Base-by-base conservation (phyloP, 306 rosid genomes). In the Echinosophora koreensis region DNA sequence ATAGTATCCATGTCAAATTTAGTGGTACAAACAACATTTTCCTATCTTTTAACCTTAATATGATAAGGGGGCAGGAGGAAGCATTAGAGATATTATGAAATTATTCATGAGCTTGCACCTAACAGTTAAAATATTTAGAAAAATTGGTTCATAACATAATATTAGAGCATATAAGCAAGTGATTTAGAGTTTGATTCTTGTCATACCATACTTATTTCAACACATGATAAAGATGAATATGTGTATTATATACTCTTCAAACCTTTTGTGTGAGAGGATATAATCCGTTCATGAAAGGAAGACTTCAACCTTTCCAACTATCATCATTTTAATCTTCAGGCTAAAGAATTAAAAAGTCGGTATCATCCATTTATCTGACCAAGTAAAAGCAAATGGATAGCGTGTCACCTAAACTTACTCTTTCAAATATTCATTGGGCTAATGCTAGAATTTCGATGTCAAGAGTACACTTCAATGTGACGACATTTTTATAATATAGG, bases 291-390 rank as follows among this genome's bases (percentile, higher is more conserved):
- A 4, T 35, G 6, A 35, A 5, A 66, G 57, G 49, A 57, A 57
- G 60, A 28, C 30, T 35, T 14, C 47, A 34, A 51, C 39, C 13
- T 80, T 64, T 22, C 22, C 22, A 22, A 22, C 22, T 22, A 22
- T 22, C 22, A 22, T 22, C 22, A 22, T 22, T 22, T 22, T 1
- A 78, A 51, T 51, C 13, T 80, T 64, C 17, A 44, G 34, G 51
- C 52, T 55, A 65, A 32, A 42, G 18, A 52, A 27, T 41, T 3
- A 27, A 12, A 6, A 75, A 68, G 79, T 56, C 3, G n/a, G 5
- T 57, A 2, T 68, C 52, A 59, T 34, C 59, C 50, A 74, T 47
- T 83, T 51, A 58, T 63, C 32, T 42, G 47, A 56, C 18, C 67
- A 47, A 35, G 35, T 41, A 15, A 28, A 13, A 63, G 30, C 3